These are phyloP conservation scores for Marasmius oreades DNA, from an alignment of 1,284 basidiomycete species.

Conservation along the genomic window DNA sequence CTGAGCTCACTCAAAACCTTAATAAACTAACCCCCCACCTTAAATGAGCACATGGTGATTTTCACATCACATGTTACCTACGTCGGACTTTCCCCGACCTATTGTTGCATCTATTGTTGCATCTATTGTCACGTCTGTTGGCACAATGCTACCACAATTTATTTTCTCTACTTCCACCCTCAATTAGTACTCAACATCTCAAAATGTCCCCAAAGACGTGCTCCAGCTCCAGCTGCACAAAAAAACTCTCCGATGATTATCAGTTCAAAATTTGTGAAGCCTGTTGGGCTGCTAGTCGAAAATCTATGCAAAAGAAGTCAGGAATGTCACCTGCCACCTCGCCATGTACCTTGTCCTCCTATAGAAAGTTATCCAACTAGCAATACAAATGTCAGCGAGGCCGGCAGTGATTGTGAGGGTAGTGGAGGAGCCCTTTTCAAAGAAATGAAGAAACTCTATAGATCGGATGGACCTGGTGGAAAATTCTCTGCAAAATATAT, in stretches of 20 bases:
- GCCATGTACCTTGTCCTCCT: too few relatives aligned
- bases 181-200: neutral
- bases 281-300: neutral
- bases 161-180: neutral
- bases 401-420: too few relatives aligned
- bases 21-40: conserved; percentile 1
- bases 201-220: neutral
- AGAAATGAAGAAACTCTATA: neutral
- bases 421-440: neutral
- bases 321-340: too few relatives aligned
- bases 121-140: neutral
- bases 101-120: neutral
- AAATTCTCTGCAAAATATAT: neutral
- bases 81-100: neutral
- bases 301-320: neutral
- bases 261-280: neutral
- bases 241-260: neutral
- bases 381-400: too few relatives aligned
- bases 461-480: neutral
- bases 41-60: neutral
- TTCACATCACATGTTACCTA: neutral
- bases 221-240: neutral
- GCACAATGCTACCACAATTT: neutral
- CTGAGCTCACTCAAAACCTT: too few relatives aligned
- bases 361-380: too few relatives aligned